These are phyloP conservation scores for Calonectria hawksworthii DNA, from an alignment of 2,329 filamentous ascomycete genomes.

Conservation along the genomic window DNA sequence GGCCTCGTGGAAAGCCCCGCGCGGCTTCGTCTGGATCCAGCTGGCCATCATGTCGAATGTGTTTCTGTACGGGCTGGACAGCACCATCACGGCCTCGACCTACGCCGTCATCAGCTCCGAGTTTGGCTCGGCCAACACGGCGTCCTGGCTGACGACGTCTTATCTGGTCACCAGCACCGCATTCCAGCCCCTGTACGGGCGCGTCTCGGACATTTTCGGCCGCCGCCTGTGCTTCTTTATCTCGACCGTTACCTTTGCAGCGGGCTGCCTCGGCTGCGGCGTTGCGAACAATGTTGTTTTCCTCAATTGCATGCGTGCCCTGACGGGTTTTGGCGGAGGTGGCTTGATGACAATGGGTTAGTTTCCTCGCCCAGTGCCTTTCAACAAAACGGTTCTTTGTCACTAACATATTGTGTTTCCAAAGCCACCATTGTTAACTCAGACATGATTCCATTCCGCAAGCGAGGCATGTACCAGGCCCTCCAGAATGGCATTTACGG, in stretches of 20 bases:
- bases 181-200: conserved; percentile 79
- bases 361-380: conserved; percentile 25
- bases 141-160: conserved; percentile 81
- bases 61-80: conserved; percentile 77
- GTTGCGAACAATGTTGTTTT: conserved; percentile 69
- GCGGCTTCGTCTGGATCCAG: conserved; percentile 71
- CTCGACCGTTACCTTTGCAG: conserved; percentile 72
- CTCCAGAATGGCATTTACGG: conserved; percentile 73
- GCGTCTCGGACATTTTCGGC: conserved; percentile 79
- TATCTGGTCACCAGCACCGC: conserved; percentile 80
- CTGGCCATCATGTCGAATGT: conserved; percentile 75
- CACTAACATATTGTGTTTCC: background rate
- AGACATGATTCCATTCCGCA: conserved; percentile 72
- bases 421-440: conserved; percentile 69
- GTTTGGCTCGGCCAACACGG: conserved; percentile 78
- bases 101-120: conserved; percentile 83
- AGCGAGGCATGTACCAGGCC: conserved; percentile 71
- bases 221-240: conserved; percentile 74
- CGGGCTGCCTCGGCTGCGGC: conserved; percentile 76
- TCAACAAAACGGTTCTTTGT: background rate
- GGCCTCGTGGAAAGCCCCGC: conserved; percentile 60
- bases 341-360: conserved; percentile 79
- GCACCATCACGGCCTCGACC: conserved; percentile 80
- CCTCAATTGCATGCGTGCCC: conserved; percentile 74
- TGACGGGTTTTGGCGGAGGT: conserved; percentile 79